A percentile compares a stretch with the other conserved stretches of the same genome.
Conservation (phyloP, 1,139 yeast species). For the Geotrichum restrictum region DNA sequence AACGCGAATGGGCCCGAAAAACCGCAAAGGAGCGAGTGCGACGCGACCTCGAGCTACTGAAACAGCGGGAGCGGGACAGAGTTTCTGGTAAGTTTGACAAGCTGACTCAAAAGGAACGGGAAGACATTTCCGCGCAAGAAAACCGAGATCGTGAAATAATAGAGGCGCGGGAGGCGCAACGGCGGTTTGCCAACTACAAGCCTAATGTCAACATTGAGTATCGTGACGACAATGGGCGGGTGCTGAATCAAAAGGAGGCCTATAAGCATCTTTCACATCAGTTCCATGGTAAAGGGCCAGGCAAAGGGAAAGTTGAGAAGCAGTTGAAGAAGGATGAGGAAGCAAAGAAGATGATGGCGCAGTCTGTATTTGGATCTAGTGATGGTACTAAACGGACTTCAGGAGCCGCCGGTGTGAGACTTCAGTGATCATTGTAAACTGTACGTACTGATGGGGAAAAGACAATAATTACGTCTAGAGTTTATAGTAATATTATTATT, state of each 20-base stretch:
- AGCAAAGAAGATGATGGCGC: slow-evolving; percentile 33
- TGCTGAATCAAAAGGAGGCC: slow-evolving; percentile 68
- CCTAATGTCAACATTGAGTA: slow-evolving; percentile 66
- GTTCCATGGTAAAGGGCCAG: slow-evolving; percentile 69
- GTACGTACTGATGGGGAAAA: too few relatives aligned
- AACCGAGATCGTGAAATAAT: slow-evolving; percentile 32
- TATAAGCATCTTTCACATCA: slow-evolving; percentile 79
- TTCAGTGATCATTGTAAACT: slow-evolving; percentile 17
- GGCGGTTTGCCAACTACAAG: slow-evolving; percentile 48
- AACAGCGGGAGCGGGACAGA: slow-evolving; percentile 37
- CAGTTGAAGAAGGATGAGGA: slow-evolving; percentile 39
- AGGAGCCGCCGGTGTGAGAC: slow-evolving; percentile 20
- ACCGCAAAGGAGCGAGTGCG: slow-evolving; percentile 24
- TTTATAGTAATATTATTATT: neutral
- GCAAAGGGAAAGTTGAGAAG: slow-evolving; percentile 44
- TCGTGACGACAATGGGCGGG: slow-evolving; percentile 67
- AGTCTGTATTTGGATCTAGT: slow-evolving; percentile 27
- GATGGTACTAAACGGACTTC: slow-evolving; percentile 13
- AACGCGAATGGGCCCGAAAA: slow-evolving; percentile 33
- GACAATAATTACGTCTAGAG: too few relatives aligned
- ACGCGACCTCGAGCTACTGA: slow-evolving; percentile 37
- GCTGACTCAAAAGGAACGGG: slow-evolving; percentile 37
- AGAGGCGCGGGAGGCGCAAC: slow-evolving; percentile 35
- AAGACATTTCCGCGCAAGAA: slow-evolving; percentile 44
- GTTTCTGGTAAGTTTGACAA: slow-evolving; percentile 32